Evolutionary conservation across 2,329 filamentous ascomycete species (phyloP).

Genomic region (Pseudogymnoascus sp.): DNA sequence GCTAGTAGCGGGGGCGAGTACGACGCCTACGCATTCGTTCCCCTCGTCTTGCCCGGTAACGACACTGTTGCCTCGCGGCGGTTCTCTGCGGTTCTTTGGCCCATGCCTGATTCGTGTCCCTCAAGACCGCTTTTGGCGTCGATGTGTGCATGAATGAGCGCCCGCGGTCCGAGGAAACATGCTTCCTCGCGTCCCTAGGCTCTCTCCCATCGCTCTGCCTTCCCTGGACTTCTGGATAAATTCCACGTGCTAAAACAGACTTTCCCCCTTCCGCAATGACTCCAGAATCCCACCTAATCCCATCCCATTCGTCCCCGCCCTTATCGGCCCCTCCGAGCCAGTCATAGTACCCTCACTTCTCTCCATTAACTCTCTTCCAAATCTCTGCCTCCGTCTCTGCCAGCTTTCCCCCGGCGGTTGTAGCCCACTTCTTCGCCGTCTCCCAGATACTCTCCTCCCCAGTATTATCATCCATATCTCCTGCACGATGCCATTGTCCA

Average conservation of each 20-base stretch:
- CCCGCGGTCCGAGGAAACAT: constrained; percentile 3
- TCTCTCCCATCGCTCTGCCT: not conserved
- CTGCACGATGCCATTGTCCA: not conserved
- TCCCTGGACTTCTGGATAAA: not conserved
- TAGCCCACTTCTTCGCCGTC: constrained; percentile 48
- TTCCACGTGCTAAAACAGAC: not conserved
- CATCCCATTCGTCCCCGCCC: not conserved
- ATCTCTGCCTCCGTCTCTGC: constrained; percentile 51
- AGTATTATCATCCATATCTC: not conserved
- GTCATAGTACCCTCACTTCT: constrained; percentile 26
- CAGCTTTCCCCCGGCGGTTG: constrained; percentile 47
- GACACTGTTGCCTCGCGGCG: not conserved
- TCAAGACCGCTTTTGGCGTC: not conserved
- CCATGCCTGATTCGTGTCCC: not conserved
- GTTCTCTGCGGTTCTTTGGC: not conserved
- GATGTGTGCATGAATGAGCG: not conserved
- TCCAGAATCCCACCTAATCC: not conserved
- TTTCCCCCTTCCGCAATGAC: not conserved
- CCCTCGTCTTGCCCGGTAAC: not conserved
- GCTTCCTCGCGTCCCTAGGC: not conserved
- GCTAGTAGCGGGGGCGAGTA: not conserved
- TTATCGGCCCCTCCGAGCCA: not conserved
- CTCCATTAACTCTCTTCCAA: constrained; percentile 55
- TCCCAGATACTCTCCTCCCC: constrained; percentile 41
- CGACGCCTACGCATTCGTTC: not conserved